Base-by-base conservation (phyloP, 148 eudicot species). In the Amaranthus cruentus region DNA sequence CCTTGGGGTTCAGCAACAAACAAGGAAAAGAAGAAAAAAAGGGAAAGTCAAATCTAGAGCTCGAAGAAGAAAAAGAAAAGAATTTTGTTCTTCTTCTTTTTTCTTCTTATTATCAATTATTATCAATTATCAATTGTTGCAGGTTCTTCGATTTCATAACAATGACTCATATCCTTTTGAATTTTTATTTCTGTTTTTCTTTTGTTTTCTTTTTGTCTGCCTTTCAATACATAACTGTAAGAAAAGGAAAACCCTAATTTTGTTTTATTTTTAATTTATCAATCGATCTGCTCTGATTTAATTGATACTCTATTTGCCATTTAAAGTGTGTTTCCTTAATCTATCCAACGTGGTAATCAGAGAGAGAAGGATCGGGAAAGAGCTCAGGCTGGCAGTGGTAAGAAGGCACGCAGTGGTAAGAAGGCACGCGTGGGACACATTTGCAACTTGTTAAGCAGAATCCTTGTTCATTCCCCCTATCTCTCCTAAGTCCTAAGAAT, bases 301-400 rank as follows among this genome's bases (percentile, higher is more conserved):
- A 75, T 71, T 81, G 72, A 73, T 18, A 13, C 7, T 18, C 6
- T 9, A 60, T 18, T 18, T 28, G 65, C 12, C 12, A 46, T n/a
- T 14, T 43, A 38, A 10, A 2, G 11, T 44, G 58, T 3, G 62
- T 14, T 15, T 76, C 79, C 75, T 75, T 75, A 55, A 75, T 47
- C 60, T 2, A 66, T 0, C 12, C 48, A 77, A 86, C 89, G 89
- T 13, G 89, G 89, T 70, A 86, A 82, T 68, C 89, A 86, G 76
- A 82, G 89, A 63, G 89, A 86, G 15, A 77, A 77, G 42, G 89
- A 86, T 71, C 89, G 89, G n/a, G 89, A 86, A 76, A 86, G 85
- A 80, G 90, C 98, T 80, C 70, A 52, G 62, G 74, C 88, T 63
- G 84, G 97, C 42, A 73, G 8, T 69, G 84, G 79, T 38, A 86